Evolutionary conservation across 768 basidiomycete genomes (phyloP).

Genomic region (Kwoniella mangroviensis): DNA sequence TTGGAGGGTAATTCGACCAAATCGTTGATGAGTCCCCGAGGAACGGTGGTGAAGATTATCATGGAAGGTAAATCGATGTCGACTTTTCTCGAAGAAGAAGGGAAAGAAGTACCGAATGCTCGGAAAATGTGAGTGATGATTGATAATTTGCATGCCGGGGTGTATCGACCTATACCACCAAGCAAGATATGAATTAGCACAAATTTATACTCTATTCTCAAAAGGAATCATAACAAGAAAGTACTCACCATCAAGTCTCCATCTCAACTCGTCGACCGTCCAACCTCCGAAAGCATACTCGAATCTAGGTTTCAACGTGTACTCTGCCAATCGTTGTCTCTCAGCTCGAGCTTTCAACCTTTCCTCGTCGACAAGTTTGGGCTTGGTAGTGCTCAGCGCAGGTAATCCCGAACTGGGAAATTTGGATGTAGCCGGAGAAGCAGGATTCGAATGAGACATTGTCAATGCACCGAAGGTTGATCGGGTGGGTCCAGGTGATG

Average conservation of each 20-base stretch:
- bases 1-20: slow-evolving; percentile 26
- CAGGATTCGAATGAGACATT: slow-evolving; percentile 20
- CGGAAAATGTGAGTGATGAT: slow-evolving; percentile 40
- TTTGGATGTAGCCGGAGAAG: slow-evolving; percentile 5
- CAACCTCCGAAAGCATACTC: slow-evolving; percentile 50
- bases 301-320: slow-evolving; percentile 44
- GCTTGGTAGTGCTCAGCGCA: slow-evolving; percentile 43
- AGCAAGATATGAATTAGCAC: not conserved
- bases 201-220: not conserved
- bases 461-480: slow-evolving; percentile 25
- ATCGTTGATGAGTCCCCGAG: slow-evolving; percentile 27
- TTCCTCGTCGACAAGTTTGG: slow-evolving; percentile 34
- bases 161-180: slow-evolving; percentile 43
- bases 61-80: slow-evolving; percentile 36
- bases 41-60: slow-evolving; percentile 40
- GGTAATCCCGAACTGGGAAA: slow-evolving; percentile 30
- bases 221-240: too few relatives aligned
- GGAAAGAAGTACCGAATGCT: slow-evolving; percentile 37
- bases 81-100: slow-evolving; percentile 26
- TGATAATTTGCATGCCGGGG: slow-evolving; percentile 39
- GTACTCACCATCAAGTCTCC: slow-evolving; percentile 48
- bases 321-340: slow-evolving; percentile 43
- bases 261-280: slow-evolving; percentile 40
- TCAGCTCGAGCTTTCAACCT: slow-evolving; percentile 36
- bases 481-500: slow-evolving; percentile 37